Percentiles rank a stretch among this genome's conserved stretches.
Conservation (phyloP, 2,329 filamentous ascomycete species). For the Phialocephala sp. region DNA sequence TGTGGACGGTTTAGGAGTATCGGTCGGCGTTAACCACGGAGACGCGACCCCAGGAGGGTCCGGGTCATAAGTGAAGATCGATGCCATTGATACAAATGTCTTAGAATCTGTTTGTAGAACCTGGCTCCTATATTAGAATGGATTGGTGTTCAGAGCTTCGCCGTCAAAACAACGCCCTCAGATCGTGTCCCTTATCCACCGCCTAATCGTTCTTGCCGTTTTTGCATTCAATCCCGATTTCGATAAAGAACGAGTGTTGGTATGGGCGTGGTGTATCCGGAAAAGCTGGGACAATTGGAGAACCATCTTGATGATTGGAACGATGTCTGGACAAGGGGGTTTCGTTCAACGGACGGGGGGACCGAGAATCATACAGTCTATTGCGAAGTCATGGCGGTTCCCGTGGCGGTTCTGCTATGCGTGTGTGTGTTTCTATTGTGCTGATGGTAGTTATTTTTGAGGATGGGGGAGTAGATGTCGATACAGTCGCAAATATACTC, state of each 20-base stretch:
- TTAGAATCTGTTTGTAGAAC: background rate
- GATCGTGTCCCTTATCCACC: background rate
- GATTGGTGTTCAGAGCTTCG: background rate
- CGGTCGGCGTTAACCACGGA: conserved; percentile 75
- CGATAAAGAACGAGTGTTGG: conserved; percentile 54
- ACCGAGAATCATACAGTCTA: conserved; percentile 14
- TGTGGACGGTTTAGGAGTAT: conserved; percentile 42
- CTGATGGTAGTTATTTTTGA: background rate
- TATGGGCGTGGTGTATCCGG: conserved; percentile 53
- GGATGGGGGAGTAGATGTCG: background rate
- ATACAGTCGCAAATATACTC: background rate
- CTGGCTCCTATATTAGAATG: too few species aligned
- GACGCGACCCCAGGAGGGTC: conserved; percentile 85
- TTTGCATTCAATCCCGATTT: conserved; percentile 30
- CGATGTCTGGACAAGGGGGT: background rate
- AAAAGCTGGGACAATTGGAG: conserved; percentile 48
- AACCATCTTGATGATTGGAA: conserved; percentile 52
- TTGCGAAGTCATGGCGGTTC: conserved; percentile 21
- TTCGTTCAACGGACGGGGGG: conserved; percentile 5
- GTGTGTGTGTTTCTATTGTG: background rate
- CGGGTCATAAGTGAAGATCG: conserved; percentile 93
- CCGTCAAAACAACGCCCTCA: background rate
- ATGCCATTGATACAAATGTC: conserved; percentile 69
- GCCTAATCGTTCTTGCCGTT: conserved; percentile 15
- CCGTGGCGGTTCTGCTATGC: background rate